Percentiles rank a stretch among this genome's conserved stretches.
Conservation (phyloP, 345 rosid genomes). For the Tarenaya hassleriana region DNA sequence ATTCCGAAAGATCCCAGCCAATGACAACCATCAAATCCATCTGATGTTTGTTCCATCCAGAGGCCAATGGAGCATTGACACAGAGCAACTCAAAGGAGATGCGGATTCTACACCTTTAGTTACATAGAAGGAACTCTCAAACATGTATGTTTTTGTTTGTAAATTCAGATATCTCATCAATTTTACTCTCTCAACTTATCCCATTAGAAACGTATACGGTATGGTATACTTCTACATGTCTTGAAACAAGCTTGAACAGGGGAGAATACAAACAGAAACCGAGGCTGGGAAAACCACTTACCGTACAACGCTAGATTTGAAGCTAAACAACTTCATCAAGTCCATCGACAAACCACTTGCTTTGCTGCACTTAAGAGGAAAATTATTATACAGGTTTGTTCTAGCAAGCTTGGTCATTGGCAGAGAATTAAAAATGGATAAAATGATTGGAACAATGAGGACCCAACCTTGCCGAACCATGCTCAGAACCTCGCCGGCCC, state of each 20-base stretch:
- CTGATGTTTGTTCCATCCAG: no score
- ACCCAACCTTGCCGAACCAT: constrained; percentile 59
- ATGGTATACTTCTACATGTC: background rate
- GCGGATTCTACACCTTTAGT: no score
- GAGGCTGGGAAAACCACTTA: constrained; percentile 27
- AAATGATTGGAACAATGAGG: background rate
- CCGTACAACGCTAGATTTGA: constrained; percentile 77
- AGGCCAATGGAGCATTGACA: no score
- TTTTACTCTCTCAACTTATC: background rate
- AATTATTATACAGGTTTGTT: background rate
- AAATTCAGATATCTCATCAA: no score
- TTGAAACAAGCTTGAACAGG: background rate
- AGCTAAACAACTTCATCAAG: constrained; percentile 81
- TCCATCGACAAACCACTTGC: constrained; percentile 68
- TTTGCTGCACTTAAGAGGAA: constrained; percentile 41
- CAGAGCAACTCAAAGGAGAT: no score
- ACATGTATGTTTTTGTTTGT: no score
- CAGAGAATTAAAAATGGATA: constrained; percentile 7
- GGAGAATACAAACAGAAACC: constrained; percentile 6
- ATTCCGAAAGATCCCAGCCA: no score
- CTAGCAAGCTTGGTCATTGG: constrained; percentile 2
- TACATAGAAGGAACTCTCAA: no score
- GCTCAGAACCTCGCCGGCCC: constrained; percentile 74
- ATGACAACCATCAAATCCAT: no score
- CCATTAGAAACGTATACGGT: background rate